Evolutionary conservation across 169 alveolate genomes (phyloP), one percentile per base, ranked within the genome.

Genomic region (Toxoplasma gondii): DNA sequence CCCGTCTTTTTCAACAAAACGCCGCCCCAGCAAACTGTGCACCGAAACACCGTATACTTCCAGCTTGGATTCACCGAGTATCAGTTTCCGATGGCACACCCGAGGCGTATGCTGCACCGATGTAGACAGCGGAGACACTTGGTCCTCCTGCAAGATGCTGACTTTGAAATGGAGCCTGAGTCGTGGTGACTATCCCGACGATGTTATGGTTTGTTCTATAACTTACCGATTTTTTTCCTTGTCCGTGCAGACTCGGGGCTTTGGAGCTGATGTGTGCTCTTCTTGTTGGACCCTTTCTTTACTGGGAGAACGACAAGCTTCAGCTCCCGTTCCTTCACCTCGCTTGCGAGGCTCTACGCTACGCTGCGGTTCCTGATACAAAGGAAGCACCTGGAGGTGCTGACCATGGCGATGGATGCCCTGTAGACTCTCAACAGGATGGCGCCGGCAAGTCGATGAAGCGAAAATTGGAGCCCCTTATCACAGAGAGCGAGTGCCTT

Each of bases 301-400:
- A 39, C 45, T 78, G 87, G 87, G 87, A 78, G 45, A 39, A 78
- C 9, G 87, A 78, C 29, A 78, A 78, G 34, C 87, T 78, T 34
- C 87, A 78, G 49, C 87, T 78, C 22, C 87, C 87, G 43, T 78
- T 78, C 45, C 45, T 78, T 22, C 45, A 78, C 87, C 87, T 78
- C 4, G 87, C 87, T 22, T 39, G 87, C 53, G 87, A 78, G 87
- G 45, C 87, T 0, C 45, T 78, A 39, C 87, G 45, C 41, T 39
- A 7, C 31, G 43, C 87, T 1, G 87, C 87, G 2, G 45, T 22
- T 39, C 53, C 87, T 34, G 41, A 10, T 12, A 44, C 44, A 10
- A 19, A 34, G 31, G 87, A 78, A 78, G 45, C 31, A 31, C 16
- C 43, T 17, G 39, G 83, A 9, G 83, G 83, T 2, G 39, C 83